These are phyloP conservation scores for Saccharomycopsis hybrid DNA, from an alignment of 1,139 yeast species.

Conservation along the genomic window DNA sequence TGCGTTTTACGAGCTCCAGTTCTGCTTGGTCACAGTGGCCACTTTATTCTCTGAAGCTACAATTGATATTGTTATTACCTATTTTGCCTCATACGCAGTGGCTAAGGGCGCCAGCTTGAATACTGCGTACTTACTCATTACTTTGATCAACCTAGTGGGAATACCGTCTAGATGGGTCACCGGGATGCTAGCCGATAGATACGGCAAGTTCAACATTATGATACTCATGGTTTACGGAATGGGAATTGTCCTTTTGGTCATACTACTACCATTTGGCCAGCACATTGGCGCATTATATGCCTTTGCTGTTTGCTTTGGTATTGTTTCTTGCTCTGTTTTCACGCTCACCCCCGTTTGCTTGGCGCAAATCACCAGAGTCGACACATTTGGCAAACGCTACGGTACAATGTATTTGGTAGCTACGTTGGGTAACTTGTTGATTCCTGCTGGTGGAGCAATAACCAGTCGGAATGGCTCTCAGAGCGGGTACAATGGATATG, in stretches of 20 bases:
- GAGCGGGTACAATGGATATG: constrained; percentile 10
- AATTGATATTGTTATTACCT: constrained; percentile 44
- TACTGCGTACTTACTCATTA: constrained; percentile 38
- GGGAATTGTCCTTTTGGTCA: constrained; percentile 29
- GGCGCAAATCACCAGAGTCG: constrained; percentile 58
- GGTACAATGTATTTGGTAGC: constrained; percentile 64
- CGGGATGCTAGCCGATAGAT: constrained; percentile 43
- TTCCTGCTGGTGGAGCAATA: constrained; percentile 50
- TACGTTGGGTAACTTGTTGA: constrained; percentile 49
- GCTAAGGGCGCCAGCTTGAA: constrained; percentile 35
- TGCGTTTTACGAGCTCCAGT: constrained; percentile 35
- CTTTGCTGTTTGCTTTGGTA: constrained; percentile 48
- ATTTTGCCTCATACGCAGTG: constrained; percentile 46
- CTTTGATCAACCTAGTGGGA: constrained; percentile 42
- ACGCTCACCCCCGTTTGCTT: constrained; percentile 44
- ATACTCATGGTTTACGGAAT: constrained; percentile 31
- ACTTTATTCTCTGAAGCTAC: constrained; percentile 44
- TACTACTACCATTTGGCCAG: constrained; percentile 53
- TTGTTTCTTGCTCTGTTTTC: constrained; percentile 43
- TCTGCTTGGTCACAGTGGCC: constrained; percentile 36
- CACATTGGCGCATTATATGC: constrained; percentile 34
- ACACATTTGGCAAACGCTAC: constrained; percentile 60
- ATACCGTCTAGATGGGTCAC: constrained; percentile 41
- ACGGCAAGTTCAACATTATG: constrained; percentile 50
- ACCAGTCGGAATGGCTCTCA: constrained; percentile 27